These are phyloP conservation scores for Sinapis alba DNA, from an alignment of 441 rosid species.

Conservation along the genomic window DNA sequence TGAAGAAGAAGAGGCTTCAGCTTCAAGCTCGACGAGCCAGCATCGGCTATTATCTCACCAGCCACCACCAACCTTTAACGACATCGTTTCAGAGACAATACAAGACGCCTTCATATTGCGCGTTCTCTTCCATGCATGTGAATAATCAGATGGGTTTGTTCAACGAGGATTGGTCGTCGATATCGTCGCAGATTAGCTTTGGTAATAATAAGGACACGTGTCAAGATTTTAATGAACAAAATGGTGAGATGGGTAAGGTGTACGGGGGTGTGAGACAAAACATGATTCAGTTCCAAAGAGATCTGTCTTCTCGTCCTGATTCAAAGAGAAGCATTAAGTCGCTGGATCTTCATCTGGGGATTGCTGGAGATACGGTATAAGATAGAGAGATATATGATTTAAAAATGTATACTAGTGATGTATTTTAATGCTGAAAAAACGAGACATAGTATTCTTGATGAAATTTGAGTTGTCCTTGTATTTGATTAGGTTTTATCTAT, in stretches of 20 bases:
- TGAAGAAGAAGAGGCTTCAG: conserved; percentile 89
- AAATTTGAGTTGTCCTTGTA: conserved; percentile 28
- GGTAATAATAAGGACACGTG: conserved; percentile 25
- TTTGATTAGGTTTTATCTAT: conserved; percentile 8
- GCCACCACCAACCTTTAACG: conserved; percentile 57
- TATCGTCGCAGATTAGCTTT: conserved; percentile 62
- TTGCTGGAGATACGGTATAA: conserved; percentile 39
- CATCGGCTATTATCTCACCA: conserved; percentile 63
- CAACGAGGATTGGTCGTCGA: conserved; percentile 54
- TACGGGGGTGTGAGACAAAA: conserved; percentile 39
- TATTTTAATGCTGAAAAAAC: background rate
- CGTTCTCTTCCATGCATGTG: conserved; percentile 43
- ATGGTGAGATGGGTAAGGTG: conserved; percentile 37
- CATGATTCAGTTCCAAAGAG: conserved; percentile 46
- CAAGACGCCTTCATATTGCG: conserved; percentile 37
- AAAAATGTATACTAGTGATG: background rate
- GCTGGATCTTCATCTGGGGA: conserved; percentile 74
- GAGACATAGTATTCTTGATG: conserved; percentile 26
- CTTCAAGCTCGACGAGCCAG: conserved; percentile 87
- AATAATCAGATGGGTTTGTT: conserved; percentile 26
- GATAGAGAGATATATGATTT: background rate
- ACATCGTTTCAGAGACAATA: conserved; percentile 34
- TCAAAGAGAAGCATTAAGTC: conserved; percentile 56
- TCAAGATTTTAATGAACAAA: conserved; percentile 40
- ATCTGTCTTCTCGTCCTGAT: conserved; percentile 43